Percentiles rank a stretch among this genome's conserved stretches.
These are phyloP conservation scores for Gymnopus androsaceus DNA, from an alignment of 1,284 basidiomycete genomes.

Conservation along the genomic window DNA sequence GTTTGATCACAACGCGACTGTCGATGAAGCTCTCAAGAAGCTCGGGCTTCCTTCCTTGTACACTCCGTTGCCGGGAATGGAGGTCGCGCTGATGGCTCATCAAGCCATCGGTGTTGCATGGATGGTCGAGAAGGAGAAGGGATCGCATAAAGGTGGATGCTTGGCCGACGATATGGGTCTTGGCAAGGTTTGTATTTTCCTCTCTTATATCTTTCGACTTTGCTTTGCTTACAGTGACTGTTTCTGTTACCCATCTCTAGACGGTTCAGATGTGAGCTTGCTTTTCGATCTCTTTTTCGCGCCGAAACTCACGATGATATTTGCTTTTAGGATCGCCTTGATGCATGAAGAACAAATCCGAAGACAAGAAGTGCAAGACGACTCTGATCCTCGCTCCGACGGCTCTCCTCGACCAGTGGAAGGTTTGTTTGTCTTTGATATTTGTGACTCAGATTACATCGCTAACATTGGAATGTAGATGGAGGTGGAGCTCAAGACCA, in stretches of 20 bases:
- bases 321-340: slow-evolving; percentile 42
- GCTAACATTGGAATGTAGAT: too few relatives aligned
- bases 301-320: not conserved
- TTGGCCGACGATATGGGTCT: slow-evolving; percentile 79
- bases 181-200: slow-evolving; percentile 52
- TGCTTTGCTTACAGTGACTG: not conserved
- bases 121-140: slow-evolving; percentile 62
- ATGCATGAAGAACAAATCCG: slow-evolving; percentile 48
- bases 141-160: slow-evolving; percentile 55
- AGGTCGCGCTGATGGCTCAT: slow-evolving; percentile 61
- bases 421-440: too few relatives aligned
- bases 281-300: too few relatives aligned
- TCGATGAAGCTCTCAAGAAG: slow-evolving; percentile 49
- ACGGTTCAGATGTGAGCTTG: slow-evolving; percentile 51
- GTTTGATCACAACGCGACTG: slow-evolving; percentile 55
- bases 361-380: slow-evolving; percentile 46
- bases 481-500: slow-evolving; percentile 61
- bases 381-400: slow-evolving; percentile 58
- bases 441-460: too few relatives aligned
- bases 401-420: slow-evolving; percentile 60
- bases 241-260: slow-evolving; percentile 22
- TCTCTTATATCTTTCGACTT: slow-evolving; percentile 4
- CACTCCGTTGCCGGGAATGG: slow-evolving; percentile 51
- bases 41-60: slow-evolving; percentile 44
- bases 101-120: slow-evolving; percentile 68